Base-by-base conservation (phyloP, 2,329 filamentous ascomycete species). In the Periconia macrospinosa region DNA sequence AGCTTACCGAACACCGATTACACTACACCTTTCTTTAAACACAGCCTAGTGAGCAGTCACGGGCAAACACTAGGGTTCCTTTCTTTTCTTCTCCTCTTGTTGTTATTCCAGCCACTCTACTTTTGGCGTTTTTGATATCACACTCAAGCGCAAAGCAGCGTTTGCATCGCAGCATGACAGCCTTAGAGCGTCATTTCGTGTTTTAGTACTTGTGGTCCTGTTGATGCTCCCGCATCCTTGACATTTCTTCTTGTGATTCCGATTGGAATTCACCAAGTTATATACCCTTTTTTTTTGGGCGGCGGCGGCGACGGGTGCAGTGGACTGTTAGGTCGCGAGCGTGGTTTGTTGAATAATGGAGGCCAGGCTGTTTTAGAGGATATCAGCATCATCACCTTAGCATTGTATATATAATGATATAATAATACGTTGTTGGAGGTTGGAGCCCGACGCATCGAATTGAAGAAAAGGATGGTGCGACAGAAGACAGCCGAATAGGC, bases 401-500 rank as follows among this genome's bases (percentile, higher is more conserved):
- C 33, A 37, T 48, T 55, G 45, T 52, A 59, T 65, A 67, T 63
- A 59, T 63, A 66, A 61, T 62, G 60, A 58, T 64, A 47, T 63
- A 65, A 47, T 63, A 65, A 66, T 68, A 59, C 23, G 23, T 27
- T 30, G 56, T 66, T 60, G 52, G 61, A 57, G 57, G 56, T 51
- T 44, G 54, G 57, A 50, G 49, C 41, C 33, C 42, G 23, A 30
- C 9, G 11, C 11, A 37, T 13, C 11, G 11, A 37, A 37, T 13
- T n/a, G n/a, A 37, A 14, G 11, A n/a, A 37, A 3, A 37, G 11
- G 11, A 37, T 14, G 33, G 33, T 14, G 33, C 11, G 33, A 14
- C 33, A 37, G 33, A 37, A 37, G 15, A 37, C 5, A 10, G 8
- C 8, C 5, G 23, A 27, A 27, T 27, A 5, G 23, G 23, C 23